A percentile compares a stretch with the other conserved stretches of the same genome.
These are phyloP conservation scores for Phytopythium ostracodes DNA, from an alignment of 352 stramenopile genomes.

Conservation along the genomic window DNA sequence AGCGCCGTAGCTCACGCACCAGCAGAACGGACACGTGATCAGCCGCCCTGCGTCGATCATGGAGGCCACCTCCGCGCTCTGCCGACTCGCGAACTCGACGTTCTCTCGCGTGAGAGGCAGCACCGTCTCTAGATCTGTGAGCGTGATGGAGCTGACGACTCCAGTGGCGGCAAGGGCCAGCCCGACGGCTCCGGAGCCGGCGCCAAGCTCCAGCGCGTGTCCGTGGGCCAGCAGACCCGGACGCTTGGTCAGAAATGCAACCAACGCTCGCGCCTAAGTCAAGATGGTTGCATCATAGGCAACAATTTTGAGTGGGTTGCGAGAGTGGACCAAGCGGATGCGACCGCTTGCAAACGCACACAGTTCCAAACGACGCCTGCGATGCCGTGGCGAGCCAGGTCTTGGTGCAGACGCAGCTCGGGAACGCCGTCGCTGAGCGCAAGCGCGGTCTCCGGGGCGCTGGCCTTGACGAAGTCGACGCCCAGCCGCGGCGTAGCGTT, in stretches of 20 bases:
- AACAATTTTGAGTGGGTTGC: background rate
- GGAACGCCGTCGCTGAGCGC: conserved; percentile 7
- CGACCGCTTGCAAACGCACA: conserved; percentile 24
- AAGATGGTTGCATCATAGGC: background rate
- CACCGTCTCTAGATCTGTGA: conserved; percentile 53
- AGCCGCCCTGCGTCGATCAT: conserved; percentile 21
- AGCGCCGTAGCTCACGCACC: conserved; percentile 18
- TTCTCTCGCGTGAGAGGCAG: conserved; percentile 41
- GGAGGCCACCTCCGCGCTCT: conserved; percentile 18
- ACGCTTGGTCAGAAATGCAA: conserved; percentile 33
- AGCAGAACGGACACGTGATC: conserved; percentile 24
- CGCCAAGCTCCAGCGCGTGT: conserved; percentile 51
- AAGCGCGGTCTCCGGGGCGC: conserved; percentile 26
- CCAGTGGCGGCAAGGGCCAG: conserved; percentile 28
- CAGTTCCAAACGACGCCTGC: conserved; percentile 76
- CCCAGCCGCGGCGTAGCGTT: conserved; percentile 28
- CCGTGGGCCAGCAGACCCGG: conserved; percentile 20
- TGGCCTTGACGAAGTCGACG: conserved; percentile 57
- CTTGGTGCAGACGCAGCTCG: conserved; percentile 34
- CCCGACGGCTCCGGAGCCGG: conserved; percentile 48
- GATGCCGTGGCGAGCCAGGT: conserved; percentile 43
- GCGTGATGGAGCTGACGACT: conserved; percentile 28
- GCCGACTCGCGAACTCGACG: conserved; percentile 13
- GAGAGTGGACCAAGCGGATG: background rate
- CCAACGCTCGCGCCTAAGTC: conserved; percentile 37